Conservation (phyloP, 768 basidiomycete genomes). For the Amanita rimosa region DNA sequence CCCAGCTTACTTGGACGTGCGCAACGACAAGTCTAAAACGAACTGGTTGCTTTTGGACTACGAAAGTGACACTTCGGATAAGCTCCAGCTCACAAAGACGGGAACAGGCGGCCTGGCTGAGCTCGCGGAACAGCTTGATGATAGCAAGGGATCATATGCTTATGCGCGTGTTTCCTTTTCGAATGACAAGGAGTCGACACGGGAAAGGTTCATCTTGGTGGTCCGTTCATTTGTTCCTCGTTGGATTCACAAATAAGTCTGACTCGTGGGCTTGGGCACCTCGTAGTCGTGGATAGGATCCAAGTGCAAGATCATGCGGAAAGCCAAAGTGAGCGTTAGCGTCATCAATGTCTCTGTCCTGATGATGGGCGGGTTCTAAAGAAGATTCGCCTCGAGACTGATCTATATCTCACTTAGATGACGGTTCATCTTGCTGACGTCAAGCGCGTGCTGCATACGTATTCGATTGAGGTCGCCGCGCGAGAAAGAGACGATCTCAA, state of each 20-base stretch:
- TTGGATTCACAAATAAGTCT: constrained; percentile 14
- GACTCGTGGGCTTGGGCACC: constrained; percentile 9
- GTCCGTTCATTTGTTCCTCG: constrained; percentile 19
- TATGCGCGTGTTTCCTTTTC: constrained; percentile 79
- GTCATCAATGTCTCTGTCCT: constrained; percentile 5
- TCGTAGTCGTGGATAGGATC: constrained; percentile 67
- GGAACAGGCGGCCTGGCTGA: constrained; percentile 75
- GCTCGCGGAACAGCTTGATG: constrained; percentile 60
- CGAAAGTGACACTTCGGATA: constrained; percentile 76
- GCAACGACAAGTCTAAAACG: constrained; percentile 73
- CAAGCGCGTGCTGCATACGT: constrained; percentile 66
- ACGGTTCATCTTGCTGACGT: constrained; percentile 89
- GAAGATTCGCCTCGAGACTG: constrained; percentile 18
- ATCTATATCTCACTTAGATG: constrained; percentile 40
- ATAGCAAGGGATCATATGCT: constrained; percentile 68
- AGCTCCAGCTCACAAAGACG: constrained; percentile 63
- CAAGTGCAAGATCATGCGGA: constrained; percentile 81
- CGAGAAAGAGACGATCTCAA: constrained; percentile 74
- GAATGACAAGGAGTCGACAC: constrained; percentile 76
- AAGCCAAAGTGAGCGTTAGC: constrained; percentile 60
- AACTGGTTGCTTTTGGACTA: constrained; percentile 93
- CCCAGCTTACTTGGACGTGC: constrained; percentile 80
- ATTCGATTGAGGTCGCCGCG: constrained; percentile 84
- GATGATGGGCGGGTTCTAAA: constrained; percentile 15
- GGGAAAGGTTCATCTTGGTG: constrained; percentile 85